Percentiles rank a stretch among this genome's conserved stretches.
Evolutionary conservation across 202 grass and related monocot species (phyloP).

Genomic region (Panicum hallii): DNA sequence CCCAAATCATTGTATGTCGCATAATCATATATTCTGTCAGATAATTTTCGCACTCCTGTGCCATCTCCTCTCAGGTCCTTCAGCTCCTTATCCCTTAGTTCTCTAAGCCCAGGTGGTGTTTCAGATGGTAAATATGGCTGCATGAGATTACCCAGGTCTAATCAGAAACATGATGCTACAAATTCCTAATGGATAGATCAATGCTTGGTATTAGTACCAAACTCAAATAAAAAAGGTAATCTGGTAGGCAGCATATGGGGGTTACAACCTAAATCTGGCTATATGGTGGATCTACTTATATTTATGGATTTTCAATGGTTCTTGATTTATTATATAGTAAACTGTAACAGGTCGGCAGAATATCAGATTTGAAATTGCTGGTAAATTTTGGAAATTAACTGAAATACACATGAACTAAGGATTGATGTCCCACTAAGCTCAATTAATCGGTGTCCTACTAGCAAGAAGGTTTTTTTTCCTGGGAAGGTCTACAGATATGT

Average conservation of each 20-base stretch:
- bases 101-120: slow-evolving; percentile 79
- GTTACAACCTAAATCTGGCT: slow-evolving; percentile 14
- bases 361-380: neutral
- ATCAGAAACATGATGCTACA: slow-evolving; percentile 35
- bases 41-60: slow-evolving; percentile 72
- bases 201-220: neutral
- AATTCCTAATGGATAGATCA: neutral
- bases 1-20: slow-evolving; percentile 95
- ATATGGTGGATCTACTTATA: neutral
- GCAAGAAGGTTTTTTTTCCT: neutral
- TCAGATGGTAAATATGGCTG: slow-evolving; percentile 94
- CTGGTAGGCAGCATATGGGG: neutral
- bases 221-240: neutral
- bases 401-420: slow-evolving; percentile 7
- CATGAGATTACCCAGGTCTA: slow-evolving; percentile 48
- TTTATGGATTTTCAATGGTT: slow-evolving; percentile 1
- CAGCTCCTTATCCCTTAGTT: slow-evolving; percentile 82
- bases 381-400: neutral
- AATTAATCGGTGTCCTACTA: neutral
- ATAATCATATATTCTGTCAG: slow-evolving; percentile 91
- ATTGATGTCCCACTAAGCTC: slow-evolving; percentile 20
- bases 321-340: neutral
- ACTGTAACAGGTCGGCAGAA: neutral
- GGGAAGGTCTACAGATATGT: slow-evolving; percentile 24
- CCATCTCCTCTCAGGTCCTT: slow-evolving; percentile 81